Evolutionary conservation across 163 green algal species (phyloP), one percentile per base, ranked within the genome.

Genomic region (Scenedesmus sp.): DNA sequence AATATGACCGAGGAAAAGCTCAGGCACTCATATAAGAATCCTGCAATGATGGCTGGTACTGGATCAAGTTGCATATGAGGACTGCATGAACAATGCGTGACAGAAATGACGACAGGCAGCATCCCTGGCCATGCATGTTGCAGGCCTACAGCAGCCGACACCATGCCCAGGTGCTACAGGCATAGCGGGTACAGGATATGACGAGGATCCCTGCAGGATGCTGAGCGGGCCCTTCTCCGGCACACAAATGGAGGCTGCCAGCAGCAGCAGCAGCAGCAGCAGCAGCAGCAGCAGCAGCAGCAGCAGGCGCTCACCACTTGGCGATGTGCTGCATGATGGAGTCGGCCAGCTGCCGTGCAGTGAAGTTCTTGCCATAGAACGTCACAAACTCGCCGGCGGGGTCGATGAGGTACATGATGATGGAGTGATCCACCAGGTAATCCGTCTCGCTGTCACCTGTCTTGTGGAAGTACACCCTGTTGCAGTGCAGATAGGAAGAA

Each of bases 401-500:
- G 93, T 99, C 93, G 74, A 99, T 92, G 13, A 99, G 94, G 94
- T 99, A 99, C 59, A 97, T 99, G 94, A 99, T 99, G 95, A 99
- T 99, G 91, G 97, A 99, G 93, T 99, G 98, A 92, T 99, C 98
- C 7, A 99, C 96, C 52, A 99, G 94, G 92, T 99, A 99, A 89
- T 99, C 98, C 8, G 96, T 94, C 4, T 94, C 88, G 64, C 98
- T 96, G 46, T 94, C 96, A 52, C 91, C 93, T 0, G 96, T 97
- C 92, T 97, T 97, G 93, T 92, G 94, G 92, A 95, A 97, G 94
- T 98, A 98, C 87, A 98, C 96, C 34, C 96, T 90, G 92, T 81
- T 92, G 18, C 23, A 10, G 62, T 8, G 34, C 34, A 57, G 3
- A 57, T 18, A 60, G 13, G 59, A 8, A 84, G 18, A 56, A n/a